Evolutionary conservation across 345 rosid genomes (phyloP).

Genomic region (Arabidopsis thaliana): TAIR10.1 NC_003071.7:18872001-18872500

Average conservation of each 20-base stretch:
- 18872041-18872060: constrained; percentile 48
- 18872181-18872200: constrained; percentile 4
- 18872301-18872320: constrained; percentile 54
- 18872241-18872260: constrained; percentile 93
- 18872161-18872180: not conserved
- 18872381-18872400: constrained; percentile 26
- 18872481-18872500: constrained; percentile 87
- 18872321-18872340: constrained; percentile 66
- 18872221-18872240: constrained; percentile 93
- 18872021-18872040: constrained; percentile 52
- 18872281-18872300: constrained; percentile 80
- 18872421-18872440: not conserved
- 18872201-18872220: constrained; percentile 86
- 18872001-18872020: constrained; percentile 44
- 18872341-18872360: constrained; percentile 89
- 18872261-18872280: constrained; percentile 93
- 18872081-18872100: constrained; percentile 69
- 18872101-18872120: constrained; percentile 82
- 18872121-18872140: constrained; percentile 91
- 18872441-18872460: constrained; percentile 70
- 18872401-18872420: constrained; percentile 7
- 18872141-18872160: constrained; percentile 18
- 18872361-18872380: constrained; percentile 65
- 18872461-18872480: constrained; percentile 73
- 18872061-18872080: constrained; percentile 56